A percentile compares a stretch with the other conserved stretches of the same genome.
Conservation (phyloP, 257 asterid genomes). For the Leonotis leonurus region DNA sequence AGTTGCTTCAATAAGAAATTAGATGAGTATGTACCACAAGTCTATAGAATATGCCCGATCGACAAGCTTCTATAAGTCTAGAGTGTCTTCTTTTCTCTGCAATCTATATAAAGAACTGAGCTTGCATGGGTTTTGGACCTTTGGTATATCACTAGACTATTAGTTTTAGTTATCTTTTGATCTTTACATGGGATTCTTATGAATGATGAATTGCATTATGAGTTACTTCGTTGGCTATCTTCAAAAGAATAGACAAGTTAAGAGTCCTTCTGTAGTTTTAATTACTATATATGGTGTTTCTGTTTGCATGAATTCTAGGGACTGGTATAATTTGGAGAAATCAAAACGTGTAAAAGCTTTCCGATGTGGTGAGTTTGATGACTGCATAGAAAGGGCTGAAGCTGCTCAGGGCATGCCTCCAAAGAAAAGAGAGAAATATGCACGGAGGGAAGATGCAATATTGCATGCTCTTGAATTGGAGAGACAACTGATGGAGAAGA, state of each 20-base stretch:
- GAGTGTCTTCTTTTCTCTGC: slow-evolving; percentile 1
- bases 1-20: background rate
- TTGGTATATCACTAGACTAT: background rate
- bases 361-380: slow-evolving; percentile 95
- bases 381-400: slow-evolving; percentile 94
- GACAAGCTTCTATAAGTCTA: background rate
- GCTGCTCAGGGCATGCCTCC: slow-evolving; percentile 94
- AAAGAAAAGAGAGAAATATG: slow-evolving; percentile 97
- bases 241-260: background rate
- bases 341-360: slow-evolving; percentile 95
- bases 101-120: slow-evolving; percentile 4
- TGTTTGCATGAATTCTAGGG: slow-evolving; percentile 42
- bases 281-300: slow-evolving; percentile 17
- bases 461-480: slow-evolving; percentile 97
- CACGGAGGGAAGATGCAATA: slow-evolving; percentile 97
- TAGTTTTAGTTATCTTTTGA: background rate
- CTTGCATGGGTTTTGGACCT: too few species aligned
- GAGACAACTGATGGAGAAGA: slow-evolving; percentile 62
- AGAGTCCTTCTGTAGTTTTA: background rate
- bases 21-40: background rate
- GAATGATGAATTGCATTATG: background rate
- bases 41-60: too few species aligned
- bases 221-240: slow-evolving; percentile 1
- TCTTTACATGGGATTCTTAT: background rate
- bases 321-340: slow-evolving; percentile 98